Conservation (phyloP, 2,329 filamentous ascomycete species). For the Parasarocladium wereldwijsianum region DNA sequence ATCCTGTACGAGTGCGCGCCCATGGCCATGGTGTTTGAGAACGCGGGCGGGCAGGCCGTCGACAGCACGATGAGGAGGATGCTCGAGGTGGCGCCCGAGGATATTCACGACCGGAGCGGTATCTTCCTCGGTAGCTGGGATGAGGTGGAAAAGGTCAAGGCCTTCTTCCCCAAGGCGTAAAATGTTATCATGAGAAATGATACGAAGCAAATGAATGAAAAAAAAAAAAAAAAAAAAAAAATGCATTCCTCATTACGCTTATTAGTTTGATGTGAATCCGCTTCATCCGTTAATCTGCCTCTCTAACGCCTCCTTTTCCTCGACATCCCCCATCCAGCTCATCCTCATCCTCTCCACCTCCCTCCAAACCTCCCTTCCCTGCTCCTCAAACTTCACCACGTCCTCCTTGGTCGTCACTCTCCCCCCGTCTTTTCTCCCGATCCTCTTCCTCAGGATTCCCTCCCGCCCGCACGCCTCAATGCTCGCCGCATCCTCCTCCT, state of each 20-base stretch:
- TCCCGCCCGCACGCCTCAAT: constrained; percentile 25
- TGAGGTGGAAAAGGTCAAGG: constrained; percentile 91
- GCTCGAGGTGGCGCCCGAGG: constrained; percentile 75
- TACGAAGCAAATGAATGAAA: background rate
- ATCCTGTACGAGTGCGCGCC: constrained; percentile 98
- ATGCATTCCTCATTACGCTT: constrained; percentile 1
- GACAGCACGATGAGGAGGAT: constrained; percentile 85
- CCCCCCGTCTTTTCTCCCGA: constrained; percentile 44
- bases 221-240: background rate
- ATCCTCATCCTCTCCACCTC: constrained; percentile 57
- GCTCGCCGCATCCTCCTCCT: constrained; percentile 29
- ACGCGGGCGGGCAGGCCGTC: constrained; percentile 85
- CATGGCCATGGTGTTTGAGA: constrained; percentile 98
- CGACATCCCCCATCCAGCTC: constrained; percentile 42
- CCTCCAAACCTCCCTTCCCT: constrained; percentile 48
- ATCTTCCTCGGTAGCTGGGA: constrained; percentile 94
- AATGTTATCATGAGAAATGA: too few species aligned
- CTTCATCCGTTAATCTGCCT: constrained; percentile 3
- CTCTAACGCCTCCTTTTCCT: constrained; percentile 7
- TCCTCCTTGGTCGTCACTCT: constrained; percentile 45
- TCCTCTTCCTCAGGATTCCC: constrained; percentile 33
- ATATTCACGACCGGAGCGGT: constrained; percentile 89
- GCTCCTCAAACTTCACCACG: constrained; percentile 44
- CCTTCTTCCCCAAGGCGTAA: too few species aligned
- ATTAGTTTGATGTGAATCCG: constrained; percentile 2